A percentile compares a stretch with the other conserved stretches of the same genome.
Evolutionary conservation across 352 stramenopile species (phyloP).

Genomic region (Phytophthora lateralis): DNA sequence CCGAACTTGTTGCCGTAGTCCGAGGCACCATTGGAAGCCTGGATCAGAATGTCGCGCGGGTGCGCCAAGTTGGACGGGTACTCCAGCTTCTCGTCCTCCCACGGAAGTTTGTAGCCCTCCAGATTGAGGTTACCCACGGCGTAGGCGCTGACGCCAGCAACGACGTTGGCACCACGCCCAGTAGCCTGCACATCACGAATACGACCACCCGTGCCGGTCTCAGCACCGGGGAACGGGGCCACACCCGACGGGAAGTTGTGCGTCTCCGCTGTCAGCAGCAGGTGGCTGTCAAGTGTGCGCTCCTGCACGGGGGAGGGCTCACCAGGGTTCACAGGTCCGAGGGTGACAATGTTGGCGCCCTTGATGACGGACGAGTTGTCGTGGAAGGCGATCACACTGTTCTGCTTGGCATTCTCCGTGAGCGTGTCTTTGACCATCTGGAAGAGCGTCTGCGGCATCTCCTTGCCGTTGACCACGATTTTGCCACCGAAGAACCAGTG

Average conservation of each 20-base stretch:
- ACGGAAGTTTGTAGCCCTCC: conserved; percentile 95
- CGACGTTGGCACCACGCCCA: conserved; percentile 94
- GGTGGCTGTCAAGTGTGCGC: conserved; percentile 89
- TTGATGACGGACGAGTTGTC: conserved; percentile 99
- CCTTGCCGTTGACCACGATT: conserved; percentile 97
- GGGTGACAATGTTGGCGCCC: conserved; percentile 90
- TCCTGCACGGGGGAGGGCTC: conserved; percentile 73
- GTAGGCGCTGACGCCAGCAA: conserved; percentile 92
- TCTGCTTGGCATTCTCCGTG: conserved; percentile 88
- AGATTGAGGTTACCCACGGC: conserved; percentile 96
- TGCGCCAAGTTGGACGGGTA: conserved; percentile 92
- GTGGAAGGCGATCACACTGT: conserved; percentile 99
- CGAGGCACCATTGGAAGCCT: conserved; percentile 97
- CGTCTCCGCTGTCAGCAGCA: conserved; percentile 98
- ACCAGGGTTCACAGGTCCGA: conserved; percentile 71
- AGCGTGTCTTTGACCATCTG: conserved; percentile 99
- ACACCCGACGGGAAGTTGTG: conserved; percentile 99
- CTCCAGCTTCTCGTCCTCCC: conserved; percentile 93
- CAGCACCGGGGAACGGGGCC: conserved; percentile 94
- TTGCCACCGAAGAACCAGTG: conserved; percentile 99
- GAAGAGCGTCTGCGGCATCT: conserved; percentile 97
- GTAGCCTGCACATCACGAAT: conserved; percentile 99
- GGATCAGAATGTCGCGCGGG: conserved; percentile 95
- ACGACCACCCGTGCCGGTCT: conserved; percentile 97
- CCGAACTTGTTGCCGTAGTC: conserved; percentile 99